phyloP scores from a whole-genome alignment of 2,329 filamentous ascomycete species.

The Apiospora aurea region DNA sequence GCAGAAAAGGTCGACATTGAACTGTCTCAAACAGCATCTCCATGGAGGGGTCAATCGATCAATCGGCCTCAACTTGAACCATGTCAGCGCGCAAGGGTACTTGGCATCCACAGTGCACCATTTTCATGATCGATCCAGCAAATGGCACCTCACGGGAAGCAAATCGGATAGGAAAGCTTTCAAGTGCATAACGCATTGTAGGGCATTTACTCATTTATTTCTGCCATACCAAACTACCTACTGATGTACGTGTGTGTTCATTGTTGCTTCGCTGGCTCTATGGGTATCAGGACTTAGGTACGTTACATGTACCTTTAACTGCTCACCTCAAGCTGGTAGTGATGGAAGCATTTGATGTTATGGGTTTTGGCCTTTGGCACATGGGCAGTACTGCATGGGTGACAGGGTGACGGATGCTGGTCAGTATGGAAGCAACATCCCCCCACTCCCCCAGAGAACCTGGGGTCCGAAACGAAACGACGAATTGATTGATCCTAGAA shows the following conservation, averaged over 20 bases:
- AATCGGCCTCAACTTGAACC: not conserved
- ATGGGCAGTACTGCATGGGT: too few species aligned
- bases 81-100: conserved; percentile 5
- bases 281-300: not conserved
- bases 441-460: conserved; percentile 1
- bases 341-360: not conserved
- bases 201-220: not conserved
- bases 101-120: not conserved
- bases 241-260: not conserved
- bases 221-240: not conserved
- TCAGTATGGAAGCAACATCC: not conserved
- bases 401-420: too few species aligned
- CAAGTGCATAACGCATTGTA: not conserved
- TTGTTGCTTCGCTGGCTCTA: not conserved
- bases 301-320: not conserved
- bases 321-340: not conserved
- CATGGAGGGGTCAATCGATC: conserved; percentile 10
- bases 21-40: not conserved
- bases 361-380: not conserved
- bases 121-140: not conserved
- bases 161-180: not conserved
- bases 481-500: not conserved
- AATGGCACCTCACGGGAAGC: too few species aligned
- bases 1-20: not conserved
- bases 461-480: not conserved